Base-by-base conservation (phyloP, 306 rosid species). In the Mimosa pudica region DNA sequence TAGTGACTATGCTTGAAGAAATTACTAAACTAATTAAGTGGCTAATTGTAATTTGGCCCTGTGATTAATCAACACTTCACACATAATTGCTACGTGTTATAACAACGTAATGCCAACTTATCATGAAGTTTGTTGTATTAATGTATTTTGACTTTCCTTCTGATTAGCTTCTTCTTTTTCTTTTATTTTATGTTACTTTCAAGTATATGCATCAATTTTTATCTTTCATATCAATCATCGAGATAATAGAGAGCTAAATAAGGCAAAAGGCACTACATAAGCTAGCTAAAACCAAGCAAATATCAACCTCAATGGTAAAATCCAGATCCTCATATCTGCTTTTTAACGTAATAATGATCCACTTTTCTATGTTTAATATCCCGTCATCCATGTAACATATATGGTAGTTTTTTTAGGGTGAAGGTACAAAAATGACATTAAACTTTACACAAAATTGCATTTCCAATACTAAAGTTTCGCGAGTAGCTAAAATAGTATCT, bases 171-270 rank as follows among this genome's bases (percentile, higher is more conserved):
- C 42, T 68, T 38, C 42, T 68, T 38, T 63, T 79, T 62, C 51
- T 67, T 54, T 77, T n/a, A n/a, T n/a, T n/a, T 77, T 74, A 77
- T 74, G 78, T 74, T 74, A 55, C 54, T 86, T 77, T 80, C 83
- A 77, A 69, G 82, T 38, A 38, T 38, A 38, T 57, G 30, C 30
- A 51, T 33, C 69, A 73, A 7, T 77, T 78, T 80, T 80, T 74
- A 80, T 47, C 73, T 82, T 79, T 60, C 80, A 80, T 80, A 76
- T 64, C 86, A 80, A 73, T 86, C 83, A 68, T 76, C 61, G 36
- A 76, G 72, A 82, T 85, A 71, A 86, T 73, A 82, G 74, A 71
- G 64, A 60, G 66, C 74, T 66, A 79, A 79, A 38, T n/a, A 14
- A 81, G 76, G 32, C 49, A 10, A 60, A 69, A 79, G 33, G 16